Evolutionary conservation across 2,329 filamentous ascomycete genomes (phyloP), one percentile per base, ranked within the genome.

Genomic region (Zymoseptoria brevis): DNA sequence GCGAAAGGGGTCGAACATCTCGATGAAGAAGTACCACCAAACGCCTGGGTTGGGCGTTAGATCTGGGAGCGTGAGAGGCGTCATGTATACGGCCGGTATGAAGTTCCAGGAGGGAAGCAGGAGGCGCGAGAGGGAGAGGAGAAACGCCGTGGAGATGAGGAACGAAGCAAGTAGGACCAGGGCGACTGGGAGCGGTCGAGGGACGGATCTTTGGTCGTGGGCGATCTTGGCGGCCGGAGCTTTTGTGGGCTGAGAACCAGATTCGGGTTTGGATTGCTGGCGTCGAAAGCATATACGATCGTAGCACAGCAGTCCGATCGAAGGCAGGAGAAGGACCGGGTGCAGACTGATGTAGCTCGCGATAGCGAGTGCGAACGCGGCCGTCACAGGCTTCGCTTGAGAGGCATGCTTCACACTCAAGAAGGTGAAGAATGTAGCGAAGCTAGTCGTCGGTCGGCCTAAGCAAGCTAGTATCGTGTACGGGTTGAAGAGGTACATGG

Each of bases 11-110:
- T 99, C 94, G 73, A 99, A 99, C 86, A 99, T 99, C 73, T 99
- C 93, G 66, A 95, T 96, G 72, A 99, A 97, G 77, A 99, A 99
- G 76, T 99, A 99, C 94, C 94, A 99, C 94, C 94, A 99, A 1
- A 99, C 80, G 1, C 94, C 94, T 29, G 95, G 88, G 66, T 97
- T 99, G 11, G 94, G 94, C 0, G 93, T 95, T 49, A 99, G 81
- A 71, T 99, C 94, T 8, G 91, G 90, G 2, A 99, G 83, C 0
- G 94, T 85, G 45, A 99, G 81, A 68, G 96, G 92, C 53, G 96
- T 90, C 66, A 93, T 91, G 75, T 99, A 99, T 0, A 94, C 96
- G 19, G 91, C 90, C 7, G 82, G 76, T 19, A 97, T 75, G 70
- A 97, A 99, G 62, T 92, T 86, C 89, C 89, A 96, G 1, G 91